Evolutionary conservation across 2,329 filamentous ascomycete species (phyloP).

Genomic region (Dendrostoma leiphaemia): DNA sequence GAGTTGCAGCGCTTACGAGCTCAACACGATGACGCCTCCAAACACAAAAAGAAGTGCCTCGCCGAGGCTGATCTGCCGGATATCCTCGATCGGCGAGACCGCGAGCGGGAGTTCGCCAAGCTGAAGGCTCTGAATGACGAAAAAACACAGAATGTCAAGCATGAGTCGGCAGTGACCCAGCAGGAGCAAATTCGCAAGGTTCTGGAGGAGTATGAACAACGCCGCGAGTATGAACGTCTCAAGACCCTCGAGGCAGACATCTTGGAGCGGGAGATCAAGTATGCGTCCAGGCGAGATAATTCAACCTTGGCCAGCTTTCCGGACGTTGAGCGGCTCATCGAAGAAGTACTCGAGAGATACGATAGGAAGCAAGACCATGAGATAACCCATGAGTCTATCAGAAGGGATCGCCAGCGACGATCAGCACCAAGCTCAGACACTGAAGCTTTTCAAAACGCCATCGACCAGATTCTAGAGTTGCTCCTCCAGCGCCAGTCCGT

Average conservation of each 20-base stretch:
- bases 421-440: neutral
- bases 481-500: neutral
- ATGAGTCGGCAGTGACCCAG: neutral
- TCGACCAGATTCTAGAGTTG: neutral
- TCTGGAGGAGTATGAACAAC: neutral
- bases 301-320: neutral
- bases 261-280: neutral
- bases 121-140: neutral
- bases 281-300: neutral
- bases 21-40: neutral
- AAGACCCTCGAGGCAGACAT: neutral
- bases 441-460: neutral
- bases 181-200: neutral
- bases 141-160: neutral
- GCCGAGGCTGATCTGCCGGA: neutral
- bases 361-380: neutral
- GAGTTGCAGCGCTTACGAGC: neutral
- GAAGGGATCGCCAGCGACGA: neutral
- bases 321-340: neutral
- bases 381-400: neutral
- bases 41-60: neutral
- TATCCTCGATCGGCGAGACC: neutral
- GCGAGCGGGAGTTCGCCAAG: neutral
- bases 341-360: neutral
- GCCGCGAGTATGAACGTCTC: neutral